Conservation (phyloP, 2,329 filamentous ascomycete species). For the Exserohilum rostratum region DNA sequence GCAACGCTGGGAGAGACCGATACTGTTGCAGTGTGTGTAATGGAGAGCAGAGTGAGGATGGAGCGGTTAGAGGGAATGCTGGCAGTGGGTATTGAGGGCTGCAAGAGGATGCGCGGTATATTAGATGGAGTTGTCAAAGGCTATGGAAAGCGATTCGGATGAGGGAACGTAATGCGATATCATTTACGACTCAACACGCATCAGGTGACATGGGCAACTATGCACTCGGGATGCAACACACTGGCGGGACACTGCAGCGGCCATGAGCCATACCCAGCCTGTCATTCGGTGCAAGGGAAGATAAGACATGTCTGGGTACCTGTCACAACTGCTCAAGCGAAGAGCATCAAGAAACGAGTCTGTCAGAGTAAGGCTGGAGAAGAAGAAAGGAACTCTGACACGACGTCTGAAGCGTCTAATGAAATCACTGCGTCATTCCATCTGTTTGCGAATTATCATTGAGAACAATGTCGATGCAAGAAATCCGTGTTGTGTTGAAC, state of each 20-base stretch:
- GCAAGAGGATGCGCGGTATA: slow-evolving; percentile 80
- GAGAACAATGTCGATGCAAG: too few species aligned
- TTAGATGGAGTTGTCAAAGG: slow-evolving; percentile 74
- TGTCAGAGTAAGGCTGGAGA: background rate
- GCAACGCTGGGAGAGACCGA: slow-evolving; percentile 77
- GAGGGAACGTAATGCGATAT: slow-evolving; percentile 2
- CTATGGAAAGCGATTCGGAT: slow-evolving; percentile 44
- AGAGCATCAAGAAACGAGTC: background rate
- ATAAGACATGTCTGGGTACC: background rate
- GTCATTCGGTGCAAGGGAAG: background rate
- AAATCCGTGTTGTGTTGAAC: too few species aligned
- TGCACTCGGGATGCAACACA: background rate
- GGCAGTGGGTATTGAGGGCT: slow-evolving; percentile 88
- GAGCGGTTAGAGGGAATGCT: slow-evolving; percentile 88
- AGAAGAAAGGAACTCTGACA: background rate
- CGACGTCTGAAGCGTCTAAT: background rate
- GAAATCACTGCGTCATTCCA: background rate
- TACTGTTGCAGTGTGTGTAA: slow-evolving; percentile 77
- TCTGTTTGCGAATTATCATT: background rate
- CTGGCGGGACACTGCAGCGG: background rate
- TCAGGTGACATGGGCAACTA: background rate
- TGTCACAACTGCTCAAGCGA: background rate
- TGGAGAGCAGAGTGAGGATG: slow-evolving; percentile 88
- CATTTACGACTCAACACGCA: background rate
- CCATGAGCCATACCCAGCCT: background rate